Conservation (phyloP, 805 yeast genomes). For the Komagataella ulmi region DNA sequence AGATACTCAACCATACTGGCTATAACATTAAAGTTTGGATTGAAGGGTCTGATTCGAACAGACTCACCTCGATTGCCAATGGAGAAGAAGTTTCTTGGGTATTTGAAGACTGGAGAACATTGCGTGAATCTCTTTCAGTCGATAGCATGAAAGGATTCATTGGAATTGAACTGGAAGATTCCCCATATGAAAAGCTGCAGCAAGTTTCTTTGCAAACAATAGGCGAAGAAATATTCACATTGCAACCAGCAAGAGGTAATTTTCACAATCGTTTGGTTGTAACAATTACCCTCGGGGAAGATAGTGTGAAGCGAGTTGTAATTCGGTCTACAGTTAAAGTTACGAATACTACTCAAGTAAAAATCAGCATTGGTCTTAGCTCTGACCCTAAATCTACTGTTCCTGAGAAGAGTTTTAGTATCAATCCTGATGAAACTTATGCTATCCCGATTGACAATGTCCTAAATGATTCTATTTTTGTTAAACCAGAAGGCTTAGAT, state of each 20-base stretch:
- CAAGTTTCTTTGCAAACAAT: slow-evolving; percentile 62
- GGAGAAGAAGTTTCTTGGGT: slow-evolving; percentile 63
- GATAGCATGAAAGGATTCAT: slow-evolving; percentile 48
- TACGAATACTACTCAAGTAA: slow-evolving; percentile 53
- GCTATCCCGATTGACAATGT: slow-evolving; percentile 68
- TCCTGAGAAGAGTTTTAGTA: slow-evolving; percentile 16
- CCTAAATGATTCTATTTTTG: slow-evolving; percentile 37
- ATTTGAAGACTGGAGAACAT: slow-evolving; percentile 85
- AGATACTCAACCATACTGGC: slow-evolving; percentile 77
- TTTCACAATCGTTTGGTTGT: slow-evolving; percentile 67
- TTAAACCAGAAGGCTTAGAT: slow-evolving; percentile 45
- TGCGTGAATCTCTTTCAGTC: slow-evolving; percentile 68
- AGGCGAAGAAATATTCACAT: slow-evolving; percentile 66
- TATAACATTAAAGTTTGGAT: slow-evolving; percentile 72
- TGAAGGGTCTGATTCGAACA: slow-evolving; percentile 22
- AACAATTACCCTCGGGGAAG: slow-evolving; percentile 55
- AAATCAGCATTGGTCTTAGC: slow-evolving; percentile 28
- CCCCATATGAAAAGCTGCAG: slow-evolving; percentile 39
- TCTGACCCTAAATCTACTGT: slow-evolving; percentile 17
- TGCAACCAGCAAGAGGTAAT: slow-evolving; percentile 39
- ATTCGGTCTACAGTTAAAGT: slow-evolving; percentile 66
- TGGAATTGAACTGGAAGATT: slow-evolving; percentile 45
- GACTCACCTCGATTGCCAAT: slow-evolving; percentile 20
- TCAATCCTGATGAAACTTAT: slow-evolving; percentile 42
- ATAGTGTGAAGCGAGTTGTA: slow-evolving; percentile 67